Percentiles rank a stretch among this genome's conserved stretches.
phyloP scores from a whole-genome alignment of 495 filamentous ascomycete genomes.

The Podospora comata region DNA sequence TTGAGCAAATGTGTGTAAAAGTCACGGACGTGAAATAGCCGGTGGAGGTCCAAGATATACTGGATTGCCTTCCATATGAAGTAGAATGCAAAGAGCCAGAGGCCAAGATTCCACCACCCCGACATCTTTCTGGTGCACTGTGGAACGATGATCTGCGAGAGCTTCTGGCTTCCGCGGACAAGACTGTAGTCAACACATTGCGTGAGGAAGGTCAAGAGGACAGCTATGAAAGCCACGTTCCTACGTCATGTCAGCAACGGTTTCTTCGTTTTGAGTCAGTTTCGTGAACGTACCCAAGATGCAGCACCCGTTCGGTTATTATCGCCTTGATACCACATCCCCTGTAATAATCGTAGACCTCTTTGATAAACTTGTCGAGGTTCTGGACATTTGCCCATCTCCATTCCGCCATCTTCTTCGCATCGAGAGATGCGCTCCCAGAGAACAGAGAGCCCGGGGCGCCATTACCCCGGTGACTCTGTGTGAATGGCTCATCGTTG shows the following conservation, averaged over 20 bases:
- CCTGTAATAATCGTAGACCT: constrained; percentile 87
- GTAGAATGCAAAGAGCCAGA: constrained; percentile 87
- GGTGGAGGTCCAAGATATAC: constrained; percentile 69
- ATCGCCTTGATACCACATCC: constrained; percentile 91
- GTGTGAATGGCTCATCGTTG: constrained; percentile 37
- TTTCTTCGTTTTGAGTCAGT: not conserved
- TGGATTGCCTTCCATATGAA: constrained; percentile 78
- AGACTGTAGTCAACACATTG: constrained; percentile 82
- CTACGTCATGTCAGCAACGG: constrained; percentile 30
- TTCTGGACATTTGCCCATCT: constrained; percentile 92
- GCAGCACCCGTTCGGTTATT: constrained; percentile 62
- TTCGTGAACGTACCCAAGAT: constrained; percentile 61
- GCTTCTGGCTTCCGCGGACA: constrained; percentile 67
- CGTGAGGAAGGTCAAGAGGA: constrained; percentile 78
- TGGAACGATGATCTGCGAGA: constrained; percentile 74
- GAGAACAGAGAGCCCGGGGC: constrained; percentile 33
- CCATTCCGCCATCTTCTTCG: constrained; percentile 87
- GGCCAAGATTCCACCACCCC: constrained; percentile 65
- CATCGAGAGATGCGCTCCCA: constrained; percentile 50
- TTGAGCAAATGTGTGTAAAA: constrained; percentile 85
- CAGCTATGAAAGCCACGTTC: constrained; percentile 71
- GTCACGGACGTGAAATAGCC: constrained; percentile 74
- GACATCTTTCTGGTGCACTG: constrained; percentile 89
- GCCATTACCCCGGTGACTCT: constrained; percentile 14
- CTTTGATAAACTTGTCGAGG: constrained; percentile 82